Evolutionary conservation across 495 filamentous ascomycete genomes (phyloP).

Genomic region (Xylaria nigripes): DNA sequence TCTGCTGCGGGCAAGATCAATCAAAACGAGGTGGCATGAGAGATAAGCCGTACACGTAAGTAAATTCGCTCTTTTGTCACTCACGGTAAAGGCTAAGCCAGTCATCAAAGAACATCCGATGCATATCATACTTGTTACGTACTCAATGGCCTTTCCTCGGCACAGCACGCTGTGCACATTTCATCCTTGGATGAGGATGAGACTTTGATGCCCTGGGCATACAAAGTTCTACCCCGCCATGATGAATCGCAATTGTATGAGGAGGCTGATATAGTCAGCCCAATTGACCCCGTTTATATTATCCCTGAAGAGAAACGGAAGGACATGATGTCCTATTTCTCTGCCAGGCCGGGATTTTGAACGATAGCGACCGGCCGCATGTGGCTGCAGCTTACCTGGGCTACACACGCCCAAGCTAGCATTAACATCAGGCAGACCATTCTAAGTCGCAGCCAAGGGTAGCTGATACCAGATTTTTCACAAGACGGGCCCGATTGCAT

Average conservation of each 20-base stretch:
- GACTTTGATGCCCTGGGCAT: slow-evolving; percentile 54
- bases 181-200: slow-evolving; percentile 31
- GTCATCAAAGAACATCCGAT: slow-evolving; percentile 56
- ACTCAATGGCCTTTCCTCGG: slow-evolving; percentile 73
- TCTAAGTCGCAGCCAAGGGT: not conserved
- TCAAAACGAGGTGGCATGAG: slow-evolving; percentile 66
- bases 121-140: slow-evolving; percentile 90
- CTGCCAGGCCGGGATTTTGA: slow-evolving; percentile 45
- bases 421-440: slow-evolving; percentile 7
- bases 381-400: slow-evolving; percentile 25
- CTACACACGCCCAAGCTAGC: slow-evolving; percentile 27
- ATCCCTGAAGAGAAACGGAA: slow-evolving; percentile 65
- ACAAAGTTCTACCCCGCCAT: slow-evolving; percentile 47
- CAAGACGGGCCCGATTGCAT: not conserved
- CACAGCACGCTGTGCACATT: slow-evolving; percentile 68
- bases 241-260: slow-evolving; percentile 43
- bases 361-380: slow-evolving; percentile 25
- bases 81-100: slow-evolving; percentile 14
- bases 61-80: slow-evolving; percentile 17
- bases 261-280: slow-evolving; percentile 44
- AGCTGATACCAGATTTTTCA: not conserved
- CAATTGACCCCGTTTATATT: slow-evolving; percentile 76
- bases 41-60: slow-evolving; percentile 89
- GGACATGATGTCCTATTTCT: slow-evolving; percentile 55
- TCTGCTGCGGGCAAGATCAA: slow-evolving; percentile 74